These are phyloP conservation scores for Colletotrichum abscissum DNA, from an alignment of 2,329 filamentous ascomycete genomes.

Conservation along the genomic window DNA sequence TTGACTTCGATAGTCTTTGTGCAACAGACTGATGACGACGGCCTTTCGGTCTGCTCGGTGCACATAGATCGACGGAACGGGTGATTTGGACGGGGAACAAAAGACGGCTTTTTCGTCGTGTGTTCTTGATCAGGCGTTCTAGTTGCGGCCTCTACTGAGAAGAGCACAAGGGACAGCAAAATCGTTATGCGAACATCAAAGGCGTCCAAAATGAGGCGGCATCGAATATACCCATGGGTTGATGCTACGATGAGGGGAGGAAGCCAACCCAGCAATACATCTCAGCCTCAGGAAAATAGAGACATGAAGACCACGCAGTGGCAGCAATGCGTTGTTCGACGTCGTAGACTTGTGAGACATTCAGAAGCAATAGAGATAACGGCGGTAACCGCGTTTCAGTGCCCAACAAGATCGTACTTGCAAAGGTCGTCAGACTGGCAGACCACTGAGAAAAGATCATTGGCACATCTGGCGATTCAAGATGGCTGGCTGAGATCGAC, in stretches of 20 bases:
- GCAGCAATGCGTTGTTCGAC: slow-evolving; percentile 60
- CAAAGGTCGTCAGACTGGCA: slow-evolving; percentile 49
- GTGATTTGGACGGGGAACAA: neutral
- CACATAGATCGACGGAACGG: neutral
- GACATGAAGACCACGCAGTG: slow-evolving; percentile 12
- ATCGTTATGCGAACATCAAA: neutral
- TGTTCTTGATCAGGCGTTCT: neutral
- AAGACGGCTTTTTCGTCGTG: neutral
- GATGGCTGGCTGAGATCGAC: slow-evolving; percentile 29
- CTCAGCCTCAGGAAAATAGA: neutral
- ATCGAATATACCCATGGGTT: slow-evolving; percentile 2
- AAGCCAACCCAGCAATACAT: neutral
- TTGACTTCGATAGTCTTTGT: neutral
- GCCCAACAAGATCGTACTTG: slow-evolving; percentile 58
- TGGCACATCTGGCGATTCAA: slow-evolving; percentile 24
- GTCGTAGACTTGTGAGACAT: neutral
- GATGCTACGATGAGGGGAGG: neutral
- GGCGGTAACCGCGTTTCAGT: slow-evolving; percentile 58
- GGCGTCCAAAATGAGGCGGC: neutral
- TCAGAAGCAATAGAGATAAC: slow-evolving; percentile 48
- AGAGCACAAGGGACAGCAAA: neutral
- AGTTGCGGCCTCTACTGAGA: neutral
- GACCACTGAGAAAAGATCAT: slow-evolving; percentile 35
- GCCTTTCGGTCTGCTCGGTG: neutral
- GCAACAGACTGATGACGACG: neutral